Evolutionary conservation across 148 eudicot species (phyloP).

Genomic region (Beta vulgaris): DNA sequence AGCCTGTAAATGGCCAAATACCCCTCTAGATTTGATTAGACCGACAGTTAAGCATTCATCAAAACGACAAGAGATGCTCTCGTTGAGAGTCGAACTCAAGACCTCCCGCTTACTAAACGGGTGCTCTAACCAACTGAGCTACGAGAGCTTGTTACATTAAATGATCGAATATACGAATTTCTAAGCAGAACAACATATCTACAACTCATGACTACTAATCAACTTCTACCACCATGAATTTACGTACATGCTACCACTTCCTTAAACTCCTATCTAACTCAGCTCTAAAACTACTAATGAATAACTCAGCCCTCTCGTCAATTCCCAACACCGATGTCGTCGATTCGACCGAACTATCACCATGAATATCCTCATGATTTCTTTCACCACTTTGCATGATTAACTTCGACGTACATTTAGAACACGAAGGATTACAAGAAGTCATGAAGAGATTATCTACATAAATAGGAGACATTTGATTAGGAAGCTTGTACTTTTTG

Average conservation of each 20-base stretch:
- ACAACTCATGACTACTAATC: no score
- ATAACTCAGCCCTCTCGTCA: slow-evolving; percentile 10
- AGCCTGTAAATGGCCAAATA: no score
- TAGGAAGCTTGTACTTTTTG: not conserved
- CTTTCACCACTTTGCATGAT: not conserved
- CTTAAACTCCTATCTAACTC: slow-evolving; percentile 1
- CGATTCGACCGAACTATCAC: not conserved
- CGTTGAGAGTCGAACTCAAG: slow-evolving; percentile 26
- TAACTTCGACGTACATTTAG: slow-evolving; percentile 1
- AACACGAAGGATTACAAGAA: not conserved
- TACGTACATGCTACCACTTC: not conserved
- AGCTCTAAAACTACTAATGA: slow-evolving; percentile 17
- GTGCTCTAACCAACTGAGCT: slow-evolving; percentile 30
- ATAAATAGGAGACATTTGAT: not conserved
- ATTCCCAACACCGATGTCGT: no score
- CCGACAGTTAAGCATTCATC: no score
- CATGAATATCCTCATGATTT: not conserved
- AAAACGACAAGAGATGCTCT: no score
- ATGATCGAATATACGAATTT: no score
- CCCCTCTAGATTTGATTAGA: no score
- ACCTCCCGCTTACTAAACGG: slow-evolving; percentile 26
- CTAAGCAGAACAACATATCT: no score
- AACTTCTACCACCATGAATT: not conserved
- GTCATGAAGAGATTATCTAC: slow-evolving; percentile 7
- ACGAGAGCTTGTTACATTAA: not conserved